Base-by-base conservation (phyloP, 2,329 filamentous ascomycete genomes). In the Cyclaneusma minus region DNA sequence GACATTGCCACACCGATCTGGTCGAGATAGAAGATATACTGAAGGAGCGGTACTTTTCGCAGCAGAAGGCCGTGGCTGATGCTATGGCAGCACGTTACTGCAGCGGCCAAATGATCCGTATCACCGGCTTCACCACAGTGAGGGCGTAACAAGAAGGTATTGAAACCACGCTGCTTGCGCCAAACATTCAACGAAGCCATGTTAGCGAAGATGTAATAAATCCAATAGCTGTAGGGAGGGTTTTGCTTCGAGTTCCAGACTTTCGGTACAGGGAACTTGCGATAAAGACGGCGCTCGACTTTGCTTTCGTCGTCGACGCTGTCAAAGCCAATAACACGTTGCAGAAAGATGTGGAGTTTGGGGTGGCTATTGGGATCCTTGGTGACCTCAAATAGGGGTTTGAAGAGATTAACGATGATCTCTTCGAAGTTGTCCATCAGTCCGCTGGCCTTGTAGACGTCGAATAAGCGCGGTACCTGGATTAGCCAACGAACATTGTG, bases 1-100 rank as follows among this genome's bases (percentile, higher is more conserved):
- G 87, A 95, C 89, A 98, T 98, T 34, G 89, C 89, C 35, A 98
- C 89, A 31, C 89, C 89, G 35, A 98, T 94, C 47, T 95, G 87
- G 46, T 98, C 85, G 12, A 98, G 69, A 44, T 98, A 98, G 56
- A 93, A 98, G 26, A 95, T 72, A 51, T 98, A 98, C 51, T 98
- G 89, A 29, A 98, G 56, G 33, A 98, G 56, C 3, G 89, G 89
- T 3, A 95, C 85, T 49, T 98, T 98, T 35, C 89, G 77, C 20
- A 98, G 65, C 29, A 93, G 58, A 29, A 98, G 67, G 12, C 89
- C 89, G 47, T 98, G 89, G 43, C 83, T 93, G 52, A 98, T 98
- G 47, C 87, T 94, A 53, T 95, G 85, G 41, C 83, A 89, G 57
- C 84, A 93, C 12, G 95, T 62, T 13, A 87, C 73, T 4, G 87